These are phyloP conservation scores for Harringtonia aguacate DNA, from an alignment of 2,329 filamentous ascomycete species.

Conservation along the genomic window DNA sequence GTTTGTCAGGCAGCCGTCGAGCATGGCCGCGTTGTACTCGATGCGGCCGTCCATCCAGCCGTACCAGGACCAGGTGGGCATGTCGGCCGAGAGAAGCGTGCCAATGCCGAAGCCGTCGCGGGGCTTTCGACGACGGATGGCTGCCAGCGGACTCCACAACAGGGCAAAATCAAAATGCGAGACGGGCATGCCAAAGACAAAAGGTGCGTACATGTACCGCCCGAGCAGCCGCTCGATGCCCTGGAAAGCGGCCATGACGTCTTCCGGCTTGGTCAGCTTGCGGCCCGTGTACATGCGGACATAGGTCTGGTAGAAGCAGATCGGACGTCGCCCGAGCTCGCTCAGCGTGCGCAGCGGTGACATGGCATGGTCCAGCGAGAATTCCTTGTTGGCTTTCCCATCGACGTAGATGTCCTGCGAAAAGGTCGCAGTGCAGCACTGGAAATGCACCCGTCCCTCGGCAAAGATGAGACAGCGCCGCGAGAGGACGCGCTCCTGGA, in stretches of 20 bases:
- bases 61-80: constrained; percentile 25
- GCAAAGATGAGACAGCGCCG: constrained; percentile 24
- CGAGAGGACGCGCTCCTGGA: constrained; percentile 26
- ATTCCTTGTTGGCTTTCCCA: constrained; percentile 11
- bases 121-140: neutral
- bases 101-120: too few species aligned
- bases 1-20: constrained; percentile 17
- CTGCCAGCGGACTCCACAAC: constrained; percentile 18
- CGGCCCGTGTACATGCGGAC: constrained; percentile 19
- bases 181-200: constrained; percentile 19
- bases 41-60: constrained; percentile 18
- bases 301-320: constrained; percentile 20
- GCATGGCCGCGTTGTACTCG: constrained; percentile 11
- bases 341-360: constrained; percentile 17
- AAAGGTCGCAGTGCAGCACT: constrained; percentile 17
- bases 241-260: constrained; percentile 23
- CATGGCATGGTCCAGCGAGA: constrained; percentile 19
- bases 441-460: constrained; percentile 19
- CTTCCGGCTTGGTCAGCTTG: constrained; percentile 14
- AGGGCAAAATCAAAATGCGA: constrained; percentile 24
- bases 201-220: constrained; percentile 13
- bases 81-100: neutral
- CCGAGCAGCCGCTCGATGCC: constrained; percentile 19
- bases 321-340: constrained; percentile 15
- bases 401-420: constrained; percentile 20